Conservation (phyloP, 306 rosid species). For the Echinosophora koreensis region DNA sequence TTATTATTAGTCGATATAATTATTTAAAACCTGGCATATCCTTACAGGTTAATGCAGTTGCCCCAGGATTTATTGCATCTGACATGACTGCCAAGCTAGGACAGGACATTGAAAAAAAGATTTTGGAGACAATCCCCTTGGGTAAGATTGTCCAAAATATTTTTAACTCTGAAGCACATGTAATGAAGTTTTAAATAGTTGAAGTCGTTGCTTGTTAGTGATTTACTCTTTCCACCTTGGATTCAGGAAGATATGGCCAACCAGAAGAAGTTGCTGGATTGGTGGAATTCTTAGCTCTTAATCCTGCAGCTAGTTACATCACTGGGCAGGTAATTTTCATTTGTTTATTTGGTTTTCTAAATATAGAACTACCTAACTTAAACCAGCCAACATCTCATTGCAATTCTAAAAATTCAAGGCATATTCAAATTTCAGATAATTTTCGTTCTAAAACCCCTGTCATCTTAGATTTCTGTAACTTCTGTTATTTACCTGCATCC, state of each 20-base stretch:
- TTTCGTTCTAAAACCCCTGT: background rate
- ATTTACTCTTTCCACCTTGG: constrained; percentile 11
- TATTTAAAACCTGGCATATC: constrained; percentile 20
- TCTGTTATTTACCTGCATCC: background rate
- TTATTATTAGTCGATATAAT: constrained; percentile 2
- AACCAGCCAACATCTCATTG: background rate
- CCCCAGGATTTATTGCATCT: constrained; percentile 89
- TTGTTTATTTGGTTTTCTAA: background rate
- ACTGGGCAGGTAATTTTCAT: constrained; percentile 79
- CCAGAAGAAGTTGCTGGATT: constrained; percentile 96
- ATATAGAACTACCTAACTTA: constrained; percentile 9
- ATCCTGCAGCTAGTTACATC: constrained; percentile 81
- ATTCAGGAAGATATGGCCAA: constrained; percentile 82
- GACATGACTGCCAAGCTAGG: constrained; percentile 89
- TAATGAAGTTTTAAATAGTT: constrained; percentile 1
- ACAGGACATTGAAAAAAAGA: constrained; percentile 71
- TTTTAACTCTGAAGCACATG: constrained; percentile 1
- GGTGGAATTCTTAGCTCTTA: constrained; percentile 86
- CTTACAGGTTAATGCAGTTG: constrained; percentile 83
- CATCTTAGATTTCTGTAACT: background rate
- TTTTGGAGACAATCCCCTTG: constrained; percentile 71
- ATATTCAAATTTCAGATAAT: background rate
- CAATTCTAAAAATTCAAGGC: background rate
- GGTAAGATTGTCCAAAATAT: constrained; percentile 56
- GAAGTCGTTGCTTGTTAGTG: background rate